Evolutionary conservation across 768 basidiomycete genomes (phyloP).

Genomic region (Kwoniella dejecticola): DNA sequence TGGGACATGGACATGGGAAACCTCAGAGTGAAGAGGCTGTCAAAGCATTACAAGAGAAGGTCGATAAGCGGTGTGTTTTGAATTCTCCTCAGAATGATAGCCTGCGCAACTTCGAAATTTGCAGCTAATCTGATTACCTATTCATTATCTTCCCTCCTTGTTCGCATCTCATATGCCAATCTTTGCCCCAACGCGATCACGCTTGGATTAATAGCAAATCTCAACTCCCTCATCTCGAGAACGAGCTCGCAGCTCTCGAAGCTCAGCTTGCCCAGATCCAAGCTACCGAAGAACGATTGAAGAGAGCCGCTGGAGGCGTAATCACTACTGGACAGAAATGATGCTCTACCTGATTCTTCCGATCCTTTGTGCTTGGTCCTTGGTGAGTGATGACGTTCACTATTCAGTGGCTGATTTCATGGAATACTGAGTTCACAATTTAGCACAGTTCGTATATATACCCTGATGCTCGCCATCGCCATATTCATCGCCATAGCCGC

Average conservation of each 20-base stretch:
- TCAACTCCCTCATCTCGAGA: slow-evolving; percentile 39
- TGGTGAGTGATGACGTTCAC: neutral
- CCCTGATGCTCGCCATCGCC: too few species aligned
- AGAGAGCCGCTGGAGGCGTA: slow-evolving; percentile 21
- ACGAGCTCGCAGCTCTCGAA: slow-evolving; percentile 36
- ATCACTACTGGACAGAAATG: neutral
- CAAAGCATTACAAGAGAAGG: slow-evolving; percentile 40
- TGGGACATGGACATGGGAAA: too few species aligned
- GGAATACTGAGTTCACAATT: too few species aligned
- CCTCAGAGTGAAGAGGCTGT: slow-evolving; percentile 25
- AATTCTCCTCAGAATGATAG: neutral
- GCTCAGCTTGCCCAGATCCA: slow-evolving; percentile 43
- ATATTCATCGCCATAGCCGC: too few species aligned
- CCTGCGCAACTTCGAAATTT: neutral
- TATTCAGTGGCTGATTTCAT: neutral
- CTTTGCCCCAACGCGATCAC: neutral
- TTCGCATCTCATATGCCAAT: neutral
- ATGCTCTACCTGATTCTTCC: too few species aligned
- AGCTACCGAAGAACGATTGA: slow-evolving; percentile 42
- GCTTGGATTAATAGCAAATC: slow-evolving; percentile 20
- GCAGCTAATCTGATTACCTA: neutral
- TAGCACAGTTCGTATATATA: too few species aligned
- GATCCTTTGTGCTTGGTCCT: neutral
- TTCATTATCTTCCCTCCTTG: neutral
- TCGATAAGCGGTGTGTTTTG: slow-evolving; percentile 38